Conservation (phyloP, 208 protist genomes). For the Leishmania lainsoni region DNA sequence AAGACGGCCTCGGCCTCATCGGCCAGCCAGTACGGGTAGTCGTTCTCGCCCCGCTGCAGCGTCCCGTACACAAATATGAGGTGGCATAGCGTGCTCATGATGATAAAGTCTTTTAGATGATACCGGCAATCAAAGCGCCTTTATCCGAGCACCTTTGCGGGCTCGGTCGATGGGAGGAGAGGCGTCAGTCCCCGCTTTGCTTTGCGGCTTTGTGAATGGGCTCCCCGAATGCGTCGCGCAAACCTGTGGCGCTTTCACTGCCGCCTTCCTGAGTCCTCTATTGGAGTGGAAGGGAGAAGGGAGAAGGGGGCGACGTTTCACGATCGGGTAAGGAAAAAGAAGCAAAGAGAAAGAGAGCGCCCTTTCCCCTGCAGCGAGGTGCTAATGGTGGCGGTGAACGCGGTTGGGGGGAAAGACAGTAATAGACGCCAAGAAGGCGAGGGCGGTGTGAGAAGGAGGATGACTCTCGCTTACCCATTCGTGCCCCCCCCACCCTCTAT, state of each 20-base stretch:
- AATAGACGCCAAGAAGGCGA: not conserved
- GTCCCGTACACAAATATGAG: slow-evolving; percentile 81
- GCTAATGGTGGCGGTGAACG: not conserved
- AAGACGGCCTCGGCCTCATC: slow-evolving; percentile 49
- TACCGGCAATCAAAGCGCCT: not conserved
- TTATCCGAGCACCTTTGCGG: not conserved
- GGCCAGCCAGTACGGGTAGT: slow-evolving; percentile 75
- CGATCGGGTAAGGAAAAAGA: not conserved
- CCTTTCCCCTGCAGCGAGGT: not conserved
- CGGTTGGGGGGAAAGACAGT: not conserved
- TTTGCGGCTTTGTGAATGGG: not conserved
- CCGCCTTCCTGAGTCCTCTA: not conserved
- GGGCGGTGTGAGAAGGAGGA: not conserved
- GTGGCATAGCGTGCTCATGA: slow-evolving; percentile 16
- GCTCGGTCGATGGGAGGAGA: not conserved
- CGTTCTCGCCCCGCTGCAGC: slow-evolving; percentile 65
- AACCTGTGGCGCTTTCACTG: not conserved
- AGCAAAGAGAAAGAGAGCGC: not conserved
- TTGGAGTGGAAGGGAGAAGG: not conserved
- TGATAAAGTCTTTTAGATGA: not conserved
- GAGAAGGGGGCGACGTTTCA: not conserved
- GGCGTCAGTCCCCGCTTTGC: not conserved
- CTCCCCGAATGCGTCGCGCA: not conserved
- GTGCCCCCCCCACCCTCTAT: not conserved
- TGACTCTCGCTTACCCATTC: not conserved